Percentiles rank a stretch among this genome's conserved stretches.
Evolutionary conservation across 2,329 filamentous ascomycete species (phyloP).

Genomic region (Ophiostoma perfectum): DNA sequence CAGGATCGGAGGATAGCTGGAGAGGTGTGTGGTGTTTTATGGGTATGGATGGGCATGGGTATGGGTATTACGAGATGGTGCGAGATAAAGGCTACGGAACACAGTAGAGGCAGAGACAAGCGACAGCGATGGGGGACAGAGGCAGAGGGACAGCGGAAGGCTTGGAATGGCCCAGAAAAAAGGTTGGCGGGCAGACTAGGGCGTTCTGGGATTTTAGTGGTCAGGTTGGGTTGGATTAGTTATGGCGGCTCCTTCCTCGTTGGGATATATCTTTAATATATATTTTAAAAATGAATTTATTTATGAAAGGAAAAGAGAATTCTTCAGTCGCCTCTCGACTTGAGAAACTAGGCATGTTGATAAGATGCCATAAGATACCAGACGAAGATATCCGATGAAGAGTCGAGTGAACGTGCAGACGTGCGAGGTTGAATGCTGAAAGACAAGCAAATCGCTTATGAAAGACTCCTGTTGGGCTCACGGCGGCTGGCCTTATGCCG

Average conservation of each 20-base stretch:
- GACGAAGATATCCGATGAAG: too few relatives aligned
- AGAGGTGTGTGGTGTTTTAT: neutral
- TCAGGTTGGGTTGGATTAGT: neutral
- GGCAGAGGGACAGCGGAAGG: neutral
- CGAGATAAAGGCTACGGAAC: neutral
- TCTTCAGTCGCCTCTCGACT: neutral
- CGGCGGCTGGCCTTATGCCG: neutral
- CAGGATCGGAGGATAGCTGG: neutral
- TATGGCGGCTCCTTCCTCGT: neutral
- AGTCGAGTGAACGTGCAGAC: too few relatives aligned
- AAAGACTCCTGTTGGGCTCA: neutral
- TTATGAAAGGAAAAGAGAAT: neutral
- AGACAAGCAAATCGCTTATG: neutral
- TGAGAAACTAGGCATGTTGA: neutral
- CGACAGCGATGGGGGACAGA: neutral
- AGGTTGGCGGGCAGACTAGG: constrained; percentile 4
- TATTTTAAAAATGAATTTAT: neutral
- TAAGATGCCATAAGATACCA: too few relatives aligned
- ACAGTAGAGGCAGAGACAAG: neutral
- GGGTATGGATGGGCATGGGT: neutral
- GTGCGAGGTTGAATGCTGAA: neutral
- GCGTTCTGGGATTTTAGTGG: neutral
- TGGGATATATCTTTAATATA: neutral
- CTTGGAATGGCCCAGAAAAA: constrained; percentile 8
- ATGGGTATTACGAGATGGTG: constrained; percentile 6